Evolutionary conservation across 345 rosid species (phyloP).

Genomic region (Sonneratia alba): DNA sequence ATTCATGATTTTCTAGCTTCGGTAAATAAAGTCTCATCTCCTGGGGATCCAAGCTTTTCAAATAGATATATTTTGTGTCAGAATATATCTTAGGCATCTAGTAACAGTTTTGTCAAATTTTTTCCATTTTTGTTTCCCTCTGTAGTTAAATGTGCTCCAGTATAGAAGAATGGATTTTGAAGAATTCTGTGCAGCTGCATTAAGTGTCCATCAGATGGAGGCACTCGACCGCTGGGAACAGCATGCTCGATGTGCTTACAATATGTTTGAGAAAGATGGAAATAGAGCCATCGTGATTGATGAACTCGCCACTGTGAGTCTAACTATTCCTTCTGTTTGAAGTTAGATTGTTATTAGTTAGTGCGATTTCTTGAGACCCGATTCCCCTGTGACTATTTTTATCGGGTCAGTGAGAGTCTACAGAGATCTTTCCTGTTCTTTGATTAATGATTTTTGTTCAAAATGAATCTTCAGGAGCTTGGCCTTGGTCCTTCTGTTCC

Average conservation of each 20-base stretch:
- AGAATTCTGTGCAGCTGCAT: slow-evolving; percentile 93
- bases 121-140: neutral
- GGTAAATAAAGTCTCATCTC: slow-evolving; percentile 24
- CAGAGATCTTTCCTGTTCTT: neutral
- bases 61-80: neutral
- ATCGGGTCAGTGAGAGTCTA: neutral
- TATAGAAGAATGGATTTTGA: slow-evolving; percentile 89
- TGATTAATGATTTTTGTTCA: neutral
- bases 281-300: slow-evolving; percentile 80
- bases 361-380: neutral
- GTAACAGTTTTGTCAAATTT: neutral
- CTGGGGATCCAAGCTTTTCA: neutral
- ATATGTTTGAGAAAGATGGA: slow-evolving; percentile 84
- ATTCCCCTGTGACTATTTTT: neutral
- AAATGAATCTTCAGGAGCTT: slow-evolving; percentile 58
- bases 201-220: slow-evolving; percentile 92
- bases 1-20: slow-evolving; percentile 62
- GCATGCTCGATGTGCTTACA: slow-evolving; percentile 70
- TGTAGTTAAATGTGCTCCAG: slow-evolving; percentile 73
- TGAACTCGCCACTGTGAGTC: slow-evolving; percentile 83
- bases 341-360: neutral
- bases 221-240: slow-evolving; percentile 84
- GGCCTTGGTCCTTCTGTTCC: slow-evolving; percentile 91
- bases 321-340: neutral
- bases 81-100: neutral